A percentile compares a stretch with the other conserved stretches of the same genome.
phyloP scores from a whole-genome alignment of 2,329 filamentous ascomycete genomes.

The Fusarium sp. region DNA sequence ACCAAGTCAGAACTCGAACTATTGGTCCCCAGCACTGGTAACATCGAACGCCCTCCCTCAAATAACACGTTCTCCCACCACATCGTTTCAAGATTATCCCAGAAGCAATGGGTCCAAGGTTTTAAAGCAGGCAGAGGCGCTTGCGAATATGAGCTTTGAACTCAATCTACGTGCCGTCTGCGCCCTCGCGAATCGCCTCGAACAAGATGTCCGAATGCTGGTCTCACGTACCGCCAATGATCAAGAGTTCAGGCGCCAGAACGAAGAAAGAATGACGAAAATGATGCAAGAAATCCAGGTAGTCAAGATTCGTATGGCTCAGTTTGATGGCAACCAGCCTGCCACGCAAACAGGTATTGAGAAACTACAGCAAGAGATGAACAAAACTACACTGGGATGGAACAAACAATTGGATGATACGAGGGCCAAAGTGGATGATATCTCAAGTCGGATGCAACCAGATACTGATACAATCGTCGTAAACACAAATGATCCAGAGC shows the following conservation, averaged over 20 bases:
- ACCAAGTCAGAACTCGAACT: conserved; percentile 12
- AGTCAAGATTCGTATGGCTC: conserved; percentile 48
- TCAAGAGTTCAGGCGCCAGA: conserved; percentile 47
- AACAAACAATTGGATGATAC: conserved; percentile 46
- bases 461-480: conserved; percentile 41
- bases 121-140: conserved; percentile 50
- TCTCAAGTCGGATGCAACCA: conserved; percentile 44
- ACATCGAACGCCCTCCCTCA: not conserved
- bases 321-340: conserved; percentile 16
- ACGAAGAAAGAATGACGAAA: conserved; percentile 50
- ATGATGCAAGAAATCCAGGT: conserved; percentile 52
- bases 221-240: conserved; percentile 47
- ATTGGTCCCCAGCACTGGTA: not conserved
- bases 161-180: conserved; percentile 52
- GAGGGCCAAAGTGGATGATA: conserved; percentile 37
- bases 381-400: conserved; percentile 32
- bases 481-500: conserved; percentile 19
- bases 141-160: conserved; percentile 56
- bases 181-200: conserved; percentile 49
- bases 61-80: not conserved
- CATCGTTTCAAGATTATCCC: not conserved
- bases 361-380: conserved; percentile 39
- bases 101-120: conserved; percentile 23
- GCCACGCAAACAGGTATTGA: conserved; percentile 36
- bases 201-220: conserved; percentile 50